A percentile compares a stretch with the other conserved stretches of the same genome.
Evolutionary conservation across 495 filamentous ascomycete genomes (phyloP).

Genomic region (Annulohypoxylon moriforme): DNA sequence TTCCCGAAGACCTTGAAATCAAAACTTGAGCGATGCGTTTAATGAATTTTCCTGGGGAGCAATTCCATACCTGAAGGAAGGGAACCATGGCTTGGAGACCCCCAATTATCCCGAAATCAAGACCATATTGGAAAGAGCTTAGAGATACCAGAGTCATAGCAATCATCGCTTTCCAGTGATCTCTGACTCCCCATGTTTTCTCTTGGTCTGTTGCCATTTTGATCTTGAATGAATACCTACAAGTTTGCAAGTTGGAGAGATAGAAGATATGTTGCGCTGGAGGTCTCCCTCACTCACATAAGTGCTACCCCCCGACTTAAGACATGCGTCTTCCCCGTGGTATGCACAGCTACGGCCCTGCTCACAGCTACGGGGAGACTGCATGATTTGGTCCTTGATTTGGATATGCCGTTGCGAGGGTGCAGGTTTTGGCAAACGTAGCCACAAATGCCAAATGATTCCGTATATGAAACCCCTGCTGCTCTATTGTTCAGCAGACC

Average conservation of each 20-base stretch:
- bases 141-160: conserved; percentile 62
- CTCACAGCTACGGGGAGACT: conserved; percentile 6
- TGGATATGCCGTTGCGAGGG: conserved; percentile 26
- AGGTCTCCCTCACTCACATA: not conserved
- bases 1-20: conserved; percentile 53
- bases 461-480: conserved; percentile 10
- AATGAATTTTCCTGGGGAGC: not conserved
- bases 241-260: not conserved
- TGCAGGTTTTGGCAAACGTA: conserved; percentile 13
- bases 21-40: conserved; percentile 10
- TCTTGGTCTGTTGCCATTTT: conserved; percentile 43
- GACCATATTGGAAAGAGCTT: conserved; percentile 70
- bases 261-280: not conserved
- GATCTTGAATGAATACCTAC: not conserved
- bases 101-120: conserved; percentile 71
- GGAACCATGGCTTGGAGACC: conserved; percentile 71
- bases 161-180: conserved; percentile 56
- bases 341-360: conserved; percentile 6
- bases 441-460: conserved; percentile 11
- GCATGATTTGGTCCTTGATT: conserved; percentile 10
- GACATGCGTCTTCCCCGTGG: conserved; percentile 14
- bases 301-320: conserved; percentile 13
- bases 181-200: conserved; percentile 44
- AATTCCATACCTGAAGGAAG: conserved; percentile 60
- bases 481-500: conserved; percentile 19